These are phyloP conservation scores for Porcisia hertigi DNA, from an alignment of 208 protist genomes.

Conservation along the genomic window DNA sequence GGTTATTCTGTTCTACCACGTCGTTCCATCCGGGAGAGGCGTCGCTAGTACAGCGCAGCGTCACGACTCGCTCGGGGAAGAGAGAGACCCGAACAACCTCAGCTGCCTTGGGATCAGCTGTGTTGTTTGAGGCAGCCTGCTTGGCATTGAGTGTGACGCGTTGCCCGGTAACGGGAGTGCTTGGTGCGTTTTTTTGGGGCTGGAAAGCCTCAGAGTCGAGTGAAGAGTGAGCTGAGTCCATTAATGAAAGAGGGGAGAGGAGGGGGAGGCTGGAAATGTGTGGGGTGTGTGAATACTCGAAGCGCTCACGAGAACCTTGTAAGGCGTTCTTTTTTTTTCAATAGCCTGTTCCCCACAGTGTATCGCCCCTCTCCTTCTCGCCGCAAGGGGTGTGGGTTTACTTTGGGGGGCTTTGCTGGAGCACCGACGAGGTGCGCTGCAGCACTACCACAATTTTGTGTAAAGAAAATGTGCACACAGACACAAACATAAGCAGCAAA, in stretches of 20 bases:
- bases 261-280: background rate
- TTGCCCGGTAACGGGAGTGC: conserved; percentile 16
- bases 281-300: background rate
- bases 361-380: background rate
- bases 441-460: background rate
- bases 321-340: background rate
- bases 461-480: background rate
- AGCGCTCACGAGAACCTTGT: too few species aligned
- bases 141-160: conserved; percentile 42
- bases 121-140: conserved; percentile 20
- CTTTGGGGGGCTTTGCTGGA: background rate
- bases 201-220: background rate
- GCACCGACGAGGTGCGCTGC: background rate
- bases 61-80: conserved; percentile 32
- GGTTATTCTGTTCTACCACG: conserved; percentile 20
- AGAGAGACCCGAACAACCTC: conserved; percentile 32
- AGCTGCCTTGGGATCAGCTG: conserved; percentile 21
- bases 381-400: background rate
- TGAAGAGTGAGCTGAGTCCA: background rate
- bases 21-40: conserved; percentile 36
- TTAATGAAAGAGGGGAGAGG: background rate
- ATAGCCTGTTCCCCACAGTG: background rate
- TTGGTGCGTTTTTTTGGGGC: background rate
- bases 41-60: conserved; percentile 26
- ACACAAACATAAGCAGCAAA: background rate